phyloP scores from a whole-genome alignment of 495 filamentous ascomycete species.

The Glarea lozoyensis region DNA sequence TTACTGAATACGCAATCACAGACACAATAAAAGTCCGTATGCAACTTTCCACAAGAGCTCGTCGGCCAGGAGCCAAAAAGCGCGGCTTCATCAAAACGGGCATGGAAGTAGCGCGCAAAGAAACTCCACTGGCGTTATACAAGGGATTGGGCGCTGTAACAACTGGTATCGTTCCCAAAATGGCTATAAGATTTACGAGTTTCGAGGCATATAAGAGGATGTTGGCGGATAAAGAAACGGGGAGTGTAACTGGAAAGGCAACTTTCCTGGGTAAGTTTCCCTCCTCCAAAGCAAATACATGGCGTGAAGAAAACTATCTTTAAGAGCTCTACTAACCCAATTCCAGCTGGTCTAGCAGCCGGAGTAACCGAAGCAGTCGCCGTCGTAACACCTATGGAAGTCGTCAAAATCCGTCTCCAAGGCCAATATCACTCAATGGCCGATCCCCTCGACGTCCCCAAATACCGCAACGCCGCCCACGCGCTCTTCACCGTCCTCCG shows the following conservation, averaged over 20 bases:
- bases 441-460: conserved; percentile 82
- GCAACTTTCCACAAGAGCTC: conserved; percentile 87
- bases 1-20: conserved; percentile 18
- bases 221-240: conserved; percentile 62
- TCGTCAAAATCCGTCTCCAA: conserved; percentile 96
- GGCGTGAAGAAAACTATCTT: neutral
- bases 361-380: conserved; percentile 94
- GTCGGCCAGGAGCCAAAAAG: conserved; percentile 67
- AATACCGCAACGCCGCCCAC: conserved; percentile 96
- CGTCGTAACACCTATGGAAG: conserved; percentile 97
- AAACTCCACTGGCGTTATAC: conserved; percentile 89
- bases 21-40: conserved; percentile 99
- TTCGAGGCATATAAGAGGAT: conserved; percentile 92
- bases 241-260: conserved; percentile 56
- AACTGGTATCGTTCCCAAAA: conserved; percentile 97
- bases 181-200: conserved; percentile 98
- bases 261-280: conserved; percentile 67
- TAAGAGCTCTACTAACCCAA: neutral
- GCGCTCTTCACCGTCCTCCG: conserved; percentile 85
- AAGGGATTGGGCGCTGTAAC: conserved; percentile 94
- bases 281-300: neutral
- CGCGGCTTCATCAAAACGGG: conserved; percentile 87
- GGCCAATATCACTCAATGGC: conserved; percentile 93
- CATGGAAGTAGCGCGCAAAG: conserved; percentile 73
- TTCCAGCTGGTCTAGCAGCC: conserved; percentile 78